Evolutionary conservation across 1,284 basidiomycete genomes (phyloP), one percentile per base, ranked within the genome.

Genomic region (Wolfiporia cocos): DNA sequence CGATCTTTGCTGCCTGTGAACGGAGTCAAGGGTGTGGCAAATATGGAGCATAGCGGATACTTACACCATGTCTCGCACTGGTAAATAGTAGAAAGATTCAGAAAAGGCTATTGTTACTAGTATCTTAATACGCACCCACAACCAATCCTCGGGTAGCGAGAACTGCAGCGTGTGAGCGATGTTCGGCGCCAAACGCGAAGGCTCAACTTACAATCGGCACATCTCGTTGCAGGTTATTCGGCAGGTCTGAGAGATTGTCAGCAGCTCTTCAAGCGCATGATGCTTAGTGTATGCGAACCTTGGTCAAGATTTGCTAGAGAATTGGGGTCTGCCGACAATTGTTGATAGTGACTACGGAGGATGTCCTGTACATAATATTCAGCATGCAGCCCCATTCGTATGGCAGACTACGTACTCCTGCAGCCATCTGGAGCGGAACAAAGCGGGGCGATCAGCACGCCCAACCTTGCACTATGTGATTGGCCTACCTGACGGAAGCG

Each of bases 241-340:
- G 93, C 35, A 97, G 69, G 69, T 97, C 93, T 87, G 43, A 22
- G 22, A 43, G 12, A 42, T 28, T 26, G 19, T 32, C 15, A 31
- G 32, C 30, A 19, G 37, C 17, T 19, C 21, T 1, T 34, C 9
- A 9, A 34, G 7, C 7, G 18, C 32, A 34, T 34, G 32, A 34
- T 9, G 10, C 32, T 9, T 29, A 9, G 32, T 14, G 5, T 10
- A 5, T 10, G 7, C 33, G 14, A 44, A 81, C 86, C 86, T 78
- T 99, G 95, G 59, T 99, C 95, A 20, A 99, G 72, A 60, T 99
- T 99, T 38, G 93, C 86, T 2, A 99, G 71, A 5, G 92, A 96
- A 58, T 88, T 82, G 0, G 93, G 93, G 59, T 99, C 96, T 10
- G 89, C 86, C 0, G 93, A 96, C 2, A 99, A 73, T 28, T 81